Evolutionary conservation across 2,329 filamentous ascomycete genomes (phyloP).

Genomic region (Colletotrichum sp.): DNA sequence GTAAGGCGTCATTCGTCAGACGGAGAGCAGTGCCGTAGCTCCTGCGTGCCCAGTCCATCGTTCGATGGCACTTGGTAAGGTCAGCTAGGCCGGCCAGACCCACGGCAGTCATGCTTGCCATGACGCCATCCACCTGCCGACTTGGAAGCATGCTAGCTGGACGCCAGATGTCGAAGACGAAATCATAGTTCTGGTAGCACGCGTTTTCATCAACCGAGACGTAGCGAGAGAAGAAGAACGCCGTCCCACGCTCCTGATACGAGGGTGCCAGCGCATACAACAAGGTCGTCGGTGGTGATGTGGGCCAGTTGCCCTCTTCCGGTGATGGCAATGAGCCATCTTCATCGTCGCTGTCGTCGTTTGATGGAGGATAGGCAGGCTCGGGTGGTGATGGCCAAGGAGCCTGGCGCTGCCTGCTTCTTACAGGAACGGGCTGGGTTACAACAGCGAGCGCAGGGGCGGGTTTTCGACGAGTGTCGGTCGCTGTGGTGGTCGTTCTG

Average conservation of each 20-base stretch:
- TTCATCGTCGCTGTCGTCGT: slow-evolving; percentile 27
- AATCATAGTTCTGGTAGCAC: slow-evolving; percentile 56
- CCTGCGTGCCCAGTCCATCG: slow-evolving; percentile 52
- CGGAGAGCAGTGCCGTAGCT: slow-evolving; percentile 57
- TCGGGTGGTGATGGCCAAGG: not conserved
- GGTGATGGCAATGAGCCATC: slow-evolving; percentile 32
- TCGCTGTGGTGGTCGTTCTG: not conserved
- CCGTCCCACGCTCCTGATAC: slow-evolving; percentile 49
- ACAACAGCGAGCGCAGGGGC: slow-evolving; percentile 16
- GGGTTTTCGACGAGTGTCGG: not conserved
- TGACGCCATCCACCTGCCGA: slow-evolving; percentile 47
- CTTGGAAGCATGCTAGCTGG: slow-evolving; percentile 39
- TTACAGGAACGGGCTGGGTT: slow-evolving; percentile 15
- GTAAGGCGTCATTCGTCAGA: slow-evolving; percentile 56
- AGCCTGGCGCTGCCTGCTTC: not conserved
- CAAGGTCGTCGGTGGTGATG: slow-evolving; percentile 29
- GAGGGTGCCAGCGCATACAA: slow-evolving; percentile 36
- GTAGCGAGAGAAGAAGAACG: slow-evolving; percentile 58
- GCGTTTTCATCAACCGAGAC: slow-evolving; percentile 50
- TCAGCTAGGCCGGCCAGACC: slow-evolving; percentile 58
- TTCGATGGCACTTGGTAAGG: slow-evolving; percentile 43
- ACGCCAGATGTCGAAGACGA: slow-evolving; percentile 58
- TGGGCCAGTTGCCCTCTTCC: slow-evolving; percentile 35
- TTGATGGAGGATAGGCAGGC: not conserved
- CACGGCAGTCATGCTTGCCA: slow-evolving; percentile 60